Evolutionary conservation across 352 stramenopile genomes (phyloP).

Genomic region (Phytophthora brassicae): DNA sequence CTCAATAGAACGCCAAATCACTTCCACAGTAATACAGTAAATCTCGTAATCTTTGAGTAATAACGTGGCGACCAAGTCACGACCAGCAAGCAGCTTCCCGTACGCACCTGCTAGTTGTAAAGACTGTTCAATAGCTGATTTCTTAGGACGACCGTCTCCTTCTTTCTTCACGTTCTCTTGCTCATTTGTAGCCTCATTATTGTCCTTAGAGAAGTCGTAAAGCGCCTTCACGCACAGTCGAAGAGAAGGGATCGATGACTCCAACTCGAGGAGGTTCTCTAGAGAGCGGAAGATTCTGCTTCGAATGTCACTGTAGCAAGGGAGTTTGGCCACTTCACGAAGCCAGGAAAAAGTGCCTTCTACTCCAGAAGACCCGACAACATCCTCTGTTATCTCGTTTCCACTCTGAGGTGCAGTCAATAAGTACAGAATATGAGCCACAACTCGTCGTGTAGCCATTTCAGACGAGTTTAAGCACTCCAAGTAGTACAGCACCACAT

Average conservation of each 20-base stretch:
- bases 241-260: conserved; percentile 72
- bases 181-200: conserved; percentile 15
- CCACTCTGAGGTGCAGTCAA: conserved; percentile 38
- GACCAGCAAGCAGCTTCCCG: conserved; percentile 61
- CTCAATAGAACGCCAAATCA: conserved; percentile 72
- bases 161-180: conserved; percentile 16
- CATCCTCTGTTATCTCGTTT: conserved; percentile 36
- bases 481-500: conserved; percentile 73
- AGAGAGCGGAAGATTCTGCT: conserved; percentile 64
- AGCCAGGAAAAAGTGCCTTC: conserved; percentile 70
- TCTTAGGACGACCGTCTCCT: conserved; percentile 25
- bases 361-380: conserved; percentile 17
- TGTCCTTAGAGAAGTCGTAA: conserved; percentile 60
- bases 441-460: conserved; percentile 51
- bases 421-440: conserved; percentile 65
- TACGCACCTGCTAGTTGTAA: conserved; percentile 66
- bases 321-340: conserved; percentile 54
- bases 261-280: conserved; percentile 68
- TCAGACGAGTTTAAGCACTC: conserved; percentile 63
- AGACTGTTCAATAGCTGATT: conserved; percentile 52
- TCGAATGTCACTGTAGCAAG: conserved; percentile 62
- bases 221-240: conserved; percentile 68
- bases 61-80: conserved; percentile 65
- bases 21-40: conserved; percentile 64
- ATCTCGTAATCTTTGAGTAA: conserved; percentile 62